Base-by-base conservation (phyloP, 169 alveolate genomes). In the Cryptosporidium tyzzeri region DNA sequence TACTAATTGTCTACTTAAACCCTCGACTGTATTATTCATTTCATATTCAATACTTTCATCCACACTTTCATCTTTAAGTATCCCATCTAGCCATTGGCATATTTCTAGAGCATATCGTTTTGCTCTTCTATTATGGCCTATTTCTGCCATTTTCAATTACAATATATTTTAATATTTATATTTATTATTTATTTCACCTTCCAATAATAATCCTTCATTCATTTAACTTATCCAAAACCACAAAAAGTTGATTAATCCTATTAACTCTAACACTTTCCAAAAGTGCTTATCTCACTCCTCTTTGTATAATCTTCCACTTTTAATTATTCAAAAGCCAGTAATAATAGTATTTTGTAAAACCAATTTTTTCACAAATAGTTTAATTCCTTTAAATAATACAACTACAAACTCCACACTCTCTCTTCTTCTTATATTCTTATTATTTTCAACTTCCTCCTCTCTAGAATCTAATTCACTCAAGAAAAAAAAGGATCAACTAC, bases 21-120 rank as follows among this genome's bases (percentile, higher is more conserved):
- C 89, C 50, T 80, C 89, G 1, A 80, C 53, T 9, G 89, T 80
- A 44, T 80, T 62, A 16, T 80, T 65, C 68, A 50, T 62, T 37
- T 80, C 89, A 39, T 59, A 80, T 48, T 80, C 75, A 31, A 80
- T 80, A 37, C 89, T 39, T 14, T 80, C 89, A 14, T 62, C 65
- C 33, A 80, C 33, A 6, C 69, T 53, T 26, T 59, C 73, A 61
- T 80, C 89, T 9, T 67, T 67, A 18, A 80, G 31, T 26, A 80
- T 33, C 7, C 80, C 75, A 26, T 80, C 89, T 41, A 80, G 26
- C 89, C 89, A 80, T 65, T 80, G 89, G 23, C 73, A 50, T 61
- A 80, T 80, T 26, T 80, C 89, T n/a, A 61, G 29, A 8, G 89
- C 89, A 80, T 80, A 80, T 29, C 89, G 62, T 12, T 80, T 80